These are phyloP conservation scores for Wickerhamomyces bovis DNA, from an alignment of 805 yeast genomes.

Conservation along the genomic window DNA sequence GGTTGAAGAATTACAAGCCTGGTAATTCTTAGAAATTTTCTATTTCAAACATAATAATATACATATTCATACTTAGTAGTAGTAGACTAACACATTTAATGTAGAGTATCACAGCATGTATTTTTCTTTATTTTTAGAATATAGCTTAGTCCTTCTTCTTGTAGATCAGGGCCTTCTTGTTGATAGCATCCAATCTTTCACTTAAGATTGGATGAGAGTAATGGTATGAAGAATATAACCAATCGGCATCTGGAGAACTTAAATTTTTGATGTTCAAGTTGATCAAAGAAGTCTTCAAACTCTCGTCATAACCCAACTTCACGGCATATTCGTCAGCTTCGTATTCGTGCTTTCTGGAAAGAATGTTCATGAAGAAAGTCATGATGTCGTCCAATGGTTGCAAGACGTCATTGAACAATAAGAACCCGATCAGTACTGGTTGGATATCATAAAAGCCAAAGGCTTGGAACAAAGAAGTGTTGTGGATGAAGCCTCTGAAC, in stretches of 20 bases:
- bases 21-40: no score
- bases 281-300: conserved; percentile 67
- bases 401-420: conserved; percentile 70
- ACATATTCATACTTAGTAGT: no score
- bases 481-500: conserved; percentile 76
- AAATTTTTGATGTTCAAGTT: conserved; percentile 75
- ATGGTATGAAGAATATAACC: conserved; percentile 82
- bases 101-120: no score
- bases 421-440: conserved; percentile 79
- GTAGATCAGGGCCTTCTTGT: conserved; percentile 21
- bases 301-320: conserved; percentile 60
- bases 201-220: conserved; percentile 89
- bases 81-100: no score
- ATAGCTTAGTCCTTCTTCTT: conserved; percentile 17
- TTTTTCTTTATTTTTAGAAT: background rate
- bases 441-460: conserved; percentile 65
- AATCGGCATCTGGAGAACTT: conserved; percentile 82
- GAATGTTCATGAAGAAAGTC: conserved; percentile 58
- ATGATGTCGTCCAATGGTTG: conserved; percentile 69
- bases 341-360: conserved; percentile 84
- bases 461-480: conserved; percentile 67
- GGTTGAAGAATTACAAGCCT: conserved; percentile 52
- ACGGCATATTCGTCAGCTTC: conserved; percentile 90
- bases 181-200: conserved; percentile 80
- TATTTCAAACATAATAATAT: no score